These are phyloP conservation scores for Cerioporus squamosus DNA, from an alignment of 1,284 basidiomycete genomes.

Conservation along the genomic window DNA sequence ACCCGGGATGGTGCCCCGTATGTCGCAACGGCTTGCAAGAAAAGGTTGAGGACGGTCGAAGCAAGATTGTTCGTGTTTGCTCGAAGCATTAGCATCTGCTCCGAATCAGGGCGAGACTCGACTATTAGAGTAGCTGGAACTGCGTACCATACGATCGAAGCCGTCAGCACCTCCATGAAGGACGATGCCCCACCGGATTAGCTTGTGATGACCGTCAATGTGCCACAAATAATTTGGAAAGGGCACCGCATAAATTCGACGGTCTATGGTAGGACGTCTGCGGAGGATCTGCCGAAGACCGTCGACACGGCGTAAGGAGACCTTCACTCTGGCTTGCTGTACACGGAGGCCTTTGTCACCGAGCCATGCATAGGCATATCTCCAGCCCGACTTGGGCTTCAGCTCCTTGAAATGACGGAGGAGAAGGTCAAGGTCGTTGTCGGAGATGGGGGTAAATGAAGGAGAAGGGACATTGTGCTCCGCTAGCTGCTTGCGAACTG, in stretches of 20 bases:
- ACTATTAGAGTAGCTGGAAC: no score
- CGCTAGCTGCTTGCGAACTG: constrained; percentile 4
- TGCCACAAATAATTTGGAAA: constrained; percentile 51
- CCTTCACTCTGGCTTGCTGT: constrained; percentile 8
- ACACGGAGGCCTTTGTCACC: constrained; percentile 12
- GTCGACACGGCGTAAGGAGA: constrained; percentile 24
- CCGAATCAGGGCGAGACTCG: no score
- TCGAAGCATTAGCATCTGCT: no score
- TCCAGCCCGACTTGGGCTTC: constrained; percentile 22
- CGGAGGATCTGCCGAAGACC: constrained; percentile 18
- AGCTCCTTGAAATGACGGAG: constrained; percentile 2
- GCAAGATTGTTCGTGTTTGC: no score
- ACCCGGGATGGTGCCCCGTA: constrained; percentile 11
- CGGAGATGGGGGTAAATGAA: constrained; percentile 2
- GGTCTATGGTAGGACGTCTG: constrained; percentile 20
- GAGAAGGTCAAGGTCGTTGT: no score
- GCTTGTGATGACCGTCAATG: constrained; percentile 53
- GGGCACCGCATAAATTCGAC: constrained; percentile 36
- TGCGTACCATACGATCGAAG: no score
- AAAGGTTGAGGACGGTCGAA: no score
- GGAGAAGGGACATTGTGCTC: constrained; percentile 2
- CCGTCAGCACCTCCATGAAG: constrained; percentile 54
- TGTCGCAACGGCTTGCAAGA: no score
- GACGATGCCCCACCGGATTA: constrained; percentile 53
- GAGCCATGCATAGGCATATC: constrained; percentile 6